Base-by-base conservation (phyloP, 805 yeast species). In the Phaffomyces opuntiae region DNA sequence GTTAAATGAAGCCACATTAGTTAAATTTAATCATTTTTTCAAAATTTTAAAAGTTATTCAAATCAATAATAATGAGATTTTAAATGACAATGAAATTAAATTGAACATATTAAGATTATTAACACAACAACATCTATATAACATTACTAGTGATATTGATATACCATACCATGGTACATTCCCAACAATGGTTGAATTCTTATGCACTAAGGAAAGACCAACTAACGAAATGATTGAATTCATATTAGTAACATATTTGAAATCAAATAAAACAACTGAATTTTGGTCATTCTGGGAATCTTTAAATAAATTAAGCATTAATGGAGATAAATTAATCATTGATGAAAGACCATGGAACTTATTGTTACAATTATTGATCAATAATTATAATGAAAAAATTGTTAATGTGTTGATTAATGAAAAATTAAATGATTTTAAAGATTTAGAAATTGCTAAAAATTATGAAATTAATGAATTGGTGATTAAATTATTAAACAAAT, bases 341-440 rank as follows among this genome's bases (percentile, higher is more conserved):
- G 61, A 56, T 36, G 29, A 47, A 4, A 52, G 59, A 44, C 60
- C 60, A 36, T 58, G 62, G 62, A 42, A 35, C 1, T 33, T 55
- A 8, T 24, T 57, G 5, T 21, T 48, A 11, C 39, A 45, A 1
- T 3, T 56, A 1, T 16, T 57, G 11, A 35, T 34, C 2, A 44
- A 39, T 19, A 46, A 52, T 17, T 50, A 53, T 21, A 49, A 50
- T 17, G 58, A 51, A 17, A 48, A 39, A 26, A 31, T 55, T n/a
- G 43, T 44, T 24, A 54, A 49, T 5, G 41, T 44, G 16, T 45
- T 56, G 12, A 14, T 57, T 9, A 48, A 49, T 39, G 40, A 37
- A 17, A 36, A 51, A 33, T 19, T 56, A 1, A 45, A 47, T 7
- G 33, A 33, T 8, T 46, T 50, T 11, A 36, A 49, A 24, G 49